Percentiles rank a stretch among this genome's conserved stretches.
These are phyloP conservation scores for Populus davidiana DNA, from an alignment of 345 rosid genomes.

Conservation along the genomic window DNA sequence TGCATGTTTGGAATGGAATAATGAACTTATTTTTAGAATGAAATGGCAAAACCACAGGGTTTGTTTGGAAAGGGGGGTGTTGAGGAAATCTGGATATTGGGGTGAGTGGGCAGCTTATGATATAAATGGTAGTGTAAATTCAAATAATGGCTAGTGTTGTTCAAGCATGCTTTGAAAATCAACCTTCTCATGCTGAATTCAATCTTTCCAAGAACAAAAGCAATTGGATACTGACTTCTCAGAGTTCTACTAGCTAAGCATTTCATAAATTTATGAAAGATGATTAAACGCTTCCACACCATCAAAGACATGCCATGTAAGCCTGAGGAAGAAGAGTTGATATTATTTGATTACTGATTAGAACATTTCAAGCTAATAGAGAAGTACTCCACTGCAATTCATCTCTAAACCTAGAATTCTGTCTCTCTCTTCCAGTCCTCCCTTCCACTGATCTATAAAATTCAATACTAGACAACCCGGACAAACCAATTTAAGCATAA, in stretches of 20 bases:
- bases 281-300: too few relatives aligned
- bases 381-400: not conserved
- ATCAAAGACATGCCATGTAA: too few relatives aligned
- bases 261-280: too few relatives aligned
- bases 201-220: too few relatives aligned
- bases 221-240: too few relatives aligned
- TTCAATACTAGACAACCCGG: not conserved
- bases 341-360: too few relatives aligned
- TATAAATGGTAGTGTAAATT: too few relatives aligned
- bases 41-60: too few relatives aligned
- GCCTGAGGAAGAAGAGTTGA: too few relatives aligned
- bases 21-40: not conserved
- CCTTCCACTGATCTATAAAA: not conserved
- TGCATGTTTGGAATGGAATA: not conserved
- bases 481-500: not conserved
- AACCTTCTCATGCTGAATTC: not conserved
- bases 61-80: not conserved
- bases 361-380: not conserved
- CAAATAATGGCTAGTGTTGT: not conserved
- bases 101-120: not conserved
- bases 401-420: not conserved
- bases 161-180: constrained; percentile 1
- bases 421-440: not conserved
- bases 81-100: not conserved
- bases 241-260: too few relatives aligned